phyloP scores from a whole-genome alignment of 192 early-diverging fungal genomes.

The Physocladia obscura region DNA sequence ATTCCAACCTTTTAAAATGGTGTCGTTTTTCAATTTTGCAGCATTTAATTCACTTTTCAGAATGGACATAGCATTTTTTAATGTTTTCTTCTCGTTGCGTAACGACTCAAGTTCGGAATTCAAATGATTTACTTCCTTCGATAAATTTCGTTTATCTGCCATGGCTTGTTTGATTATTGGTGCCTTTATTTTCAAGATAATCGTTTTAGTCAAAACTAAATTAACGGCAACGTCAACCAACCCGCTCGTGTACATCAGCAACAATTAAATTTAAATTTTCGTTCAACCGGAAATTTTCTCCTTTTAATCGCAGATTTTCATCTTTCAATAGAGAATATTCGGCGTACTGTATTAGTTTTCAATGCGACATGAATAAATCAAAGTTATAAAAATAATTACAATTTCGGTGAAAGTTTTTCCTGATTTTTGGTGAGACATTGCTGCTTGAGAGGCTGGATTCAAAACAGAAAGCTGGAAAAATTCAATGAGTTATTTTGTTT shows the following conservation, averaged over 20 bases:
- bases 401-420: conserved; percentile 34
- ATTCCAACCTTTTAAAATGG: not conserved
- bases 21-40: not conserved
- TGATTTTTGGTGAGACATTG: conserved; percentile 4
- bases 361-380: not conserved
- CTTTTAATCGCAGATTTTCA: conserved; percentile 13
- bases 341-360: conserved; percentile 27
- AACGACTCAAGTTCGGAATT: not conserved
- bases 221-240: not conserved
- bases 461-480: conserved; percentile 11
- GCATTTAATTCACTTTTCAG: not conserved
- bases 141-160: conserved; percentile 12
- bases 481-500: too few species aligned
- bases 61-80: not conserved
- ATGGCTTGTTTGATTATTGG: conserved; percentile 29
- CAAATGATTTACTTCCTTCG: conserved; percentile 17
- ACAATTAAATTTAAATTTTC: conserved; percentile 25
- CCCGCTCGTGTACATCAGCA: conserved; percentile 14
- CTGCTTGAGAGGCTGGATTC: conserved; percentile 24
- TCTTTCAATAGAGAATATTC: conserved; percentile 30
- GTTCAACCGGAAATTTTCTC: conserved; percentile 15
- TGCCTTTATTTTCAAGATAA: conserved; percentile 8
- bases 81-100: not conserved
- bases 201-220: not conserved
- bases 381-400: conserved; percentile 4